Conservation (phyloP, 805 yeast genomes). For the Yarrowia keelungensis region DNA sequence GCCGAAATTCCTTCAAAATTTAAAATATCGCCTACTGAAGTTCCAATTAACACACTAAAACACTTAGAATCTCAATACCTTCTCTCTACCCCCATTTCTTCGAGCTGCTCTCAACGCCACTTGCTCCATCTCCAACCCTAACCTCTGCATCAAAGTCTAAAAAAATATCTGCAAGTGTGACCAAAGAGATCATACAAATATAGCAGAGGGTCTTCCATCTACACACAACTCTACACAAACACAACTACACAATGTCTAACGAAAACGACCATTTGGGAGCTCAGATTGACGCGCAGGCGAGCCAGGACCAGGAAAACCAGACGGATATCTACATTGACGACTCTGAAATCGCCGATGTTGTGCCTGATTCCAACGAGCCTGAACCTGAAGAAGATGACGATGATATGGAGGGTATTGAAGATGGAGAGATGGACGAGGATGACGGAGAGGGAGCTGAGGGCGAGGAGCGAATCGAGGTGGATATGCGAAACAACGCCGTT, state of each 20-base stretch:
- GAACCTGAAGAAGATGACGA: constrained; percentile 34
- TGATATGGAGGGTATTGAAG: constrained; percentile 28
- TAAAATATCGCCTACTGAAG: too few species aligned
- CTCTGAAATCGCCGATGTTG: constrained; percentile 35
- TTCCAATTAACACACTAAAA: too few species aligned
- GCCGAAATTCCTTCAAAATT: accelerated
- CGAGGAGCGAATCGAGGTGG: constrained; percentile 64
- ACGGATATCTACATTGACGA: constrained; percentile 21
- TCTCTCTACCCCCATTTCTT: background rate
- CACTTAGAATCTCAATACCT: background rate
- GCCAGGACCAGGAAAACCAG: constrained; percentile 23
- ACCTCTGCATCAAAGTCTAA: constrained; percentile 17
- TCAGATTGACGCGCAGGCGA: constrained; percentile 18
- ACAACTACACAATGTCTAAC: background rate
- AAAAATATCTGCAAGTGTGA: constrained; percentile 38
- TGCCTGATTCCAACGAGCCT: constrained; percentile 7
- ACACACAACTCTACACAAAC: background rate
- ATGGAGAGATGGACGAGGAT: background rate
- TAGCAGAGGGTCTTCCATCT: background rate
- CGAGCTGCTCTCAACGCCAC: background rate
- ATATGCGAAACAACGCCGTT: constrained; percentile 87
- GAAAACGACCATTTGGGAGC: constrained; percentile 7
- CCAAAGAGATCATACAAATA: background rate
- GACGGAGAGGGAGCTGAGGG: constrained; percentile 4
- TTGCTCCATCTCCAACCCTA: constrained; percentile 5